These are phyloP conservation scores for Epichloe coenophiala DNA, from an alignment of 2,329 filamentous ascomycete genomes.

Conservation along the genomic window DNA sequence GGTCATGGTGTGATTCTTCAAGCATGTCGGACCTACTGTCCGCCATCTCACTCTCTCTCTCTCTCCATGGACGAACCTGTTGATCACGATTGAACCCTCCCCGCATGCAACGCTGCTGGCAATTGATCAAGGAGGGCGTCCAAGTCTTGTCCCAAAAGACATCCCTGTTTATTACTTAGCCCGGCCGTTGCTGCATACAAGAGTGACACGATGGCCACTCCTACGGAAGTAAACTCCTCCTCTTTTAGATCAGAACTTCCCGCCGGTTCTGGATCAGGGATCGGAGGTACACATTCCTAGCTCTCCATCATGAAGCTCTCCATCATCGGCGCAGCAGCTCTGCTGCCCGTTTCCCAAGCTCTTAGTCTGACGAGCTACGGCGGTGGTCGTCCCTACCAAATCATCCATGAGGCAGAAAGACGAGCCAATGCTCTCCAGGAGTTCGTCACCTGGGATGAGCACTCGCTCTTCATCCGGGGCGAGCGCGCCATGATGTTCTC, in stretches of 20 bases:
- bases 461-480: conserved; percentile 56
- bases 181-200: not conserved
- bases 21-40: not conserved
- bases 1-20: not conserved
- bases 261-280: not conserved
- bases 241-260: not conserved
- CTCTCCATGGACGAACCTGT: not conserved
- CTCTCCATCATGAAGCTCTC: conserved; percentile 12
- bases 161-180: not conserved
- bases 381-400: conserved; percentile 8
- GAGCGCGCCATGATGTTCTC: conserved; percentile 59
- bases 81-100: not conserved
- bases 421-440: conserved; percentile 17
- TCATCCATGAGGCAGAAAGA: conserved; percentile 12
- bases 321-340: not conserved
- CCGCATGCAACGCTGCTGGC: not conserved
- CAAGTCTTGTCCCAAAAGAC: not conserved
- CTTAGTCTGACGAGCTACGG: conserved; percentile 5
- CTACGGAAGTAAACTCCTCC: not conserved
- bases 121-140: not conserved
- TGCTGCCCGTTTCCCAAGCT: not conserved
- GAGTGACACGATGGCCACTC: not conserved
- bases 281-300: not conserved
- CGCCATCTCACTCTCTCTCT: not conserved
- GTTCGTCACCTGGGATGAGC: conserved; percentile 55